Base-by-base conservation (phyloP, 2,329 filamentous ascomycete genomes). In the Seiridium cupressi region DNA sequence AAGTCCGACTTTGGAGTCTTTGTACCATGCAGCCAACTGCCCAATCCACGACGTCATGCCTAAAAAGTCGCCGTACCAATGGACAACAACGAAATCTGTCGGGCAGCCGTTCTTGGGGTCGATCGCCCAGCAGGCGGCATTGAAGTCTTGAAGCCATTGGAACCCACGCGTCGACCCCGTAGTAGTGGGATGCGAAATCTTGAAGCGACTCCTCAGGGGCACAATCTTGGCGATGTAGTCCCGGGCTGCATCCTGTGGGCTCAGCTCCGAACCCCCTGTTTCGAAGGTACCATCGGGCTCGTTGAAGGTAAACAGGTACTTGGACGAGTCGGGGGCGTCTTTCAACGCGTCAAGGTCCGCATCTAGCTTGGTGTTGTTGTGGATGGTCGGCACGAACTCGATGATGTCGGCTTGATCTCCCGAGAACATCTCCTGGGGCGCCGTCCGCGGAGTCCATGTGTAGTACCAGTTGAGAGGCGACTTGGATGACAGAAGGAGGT, bases 381-480 rank as follows among this genome's bases (percentile, higher is more conserved):
- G 76, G 10, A 79, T 66, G 1, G 78, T 66, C 0, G 77, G 77
- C 8, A 79, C 61, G 48, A 79, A 79, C 0, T 69, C 64, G 34
- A 77, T 51, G 1, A 71, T 67, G 1, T 65, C 67, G 54, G 44
- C 40, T n/a, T 47, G n/a, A 31, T 46, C 31, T 11, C 54, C 54
- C 58, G 62, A 58, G n/a, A 64, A 62, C 3, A 59, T 60, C 3
- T 66, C 59, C 8, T 62, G 63, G 26, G 54, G 54, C 40, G 54
- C 42, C 5, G 31, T 44, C 10, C 71, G 67, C 60, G 68, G 68
- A 0, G 71, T 69, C 76, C 76, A 79, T 0, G 74, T 79, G 58
- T 77, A 79, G 62, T 79, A 79, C 77, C 77, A 79, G 0, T 68
- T 63, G 10, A 79, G 69, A 5, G 73, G 67, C 0, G 77, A 78